phyloP scores from a whole-genome alignment of 2,329 filamentous ascomycete genomes.

The Cercospora beticola region DNA sequence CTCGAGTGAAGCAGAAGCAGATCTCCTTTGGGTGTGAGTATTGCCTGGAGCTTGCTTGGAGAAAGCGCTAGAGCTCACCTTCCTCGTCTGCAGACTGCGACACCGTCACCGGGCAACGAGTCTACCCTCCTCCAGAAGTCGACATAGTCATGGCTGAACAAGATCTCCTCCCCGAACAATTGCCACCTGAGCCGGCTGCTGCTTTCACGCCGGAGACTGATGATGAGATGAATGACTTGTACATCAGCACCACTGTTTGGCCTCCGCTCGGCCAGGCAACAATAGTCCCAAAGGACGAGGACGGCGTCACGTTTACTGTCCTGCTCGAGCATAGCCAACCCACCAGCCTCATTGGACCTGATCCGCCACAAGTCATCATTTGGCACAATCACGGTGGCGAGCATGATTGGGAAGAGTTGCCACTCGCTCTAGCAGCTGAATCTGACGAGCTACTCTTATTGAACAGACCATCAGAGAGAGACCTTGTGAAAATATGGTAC shows the following conservation, averaged over 20 bases:
- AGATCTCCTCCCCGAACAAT: conserved; percentile 36
- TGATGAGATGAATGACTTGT: conserved; percentile 40
- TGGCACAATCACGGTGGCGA: conserved; percentile 66
- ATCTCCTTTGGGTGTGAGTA: conserved; percentile 38
- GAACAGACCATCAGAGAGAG: conserved; percentile 20
- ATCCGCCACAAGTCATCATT: conserved; percentile 70
- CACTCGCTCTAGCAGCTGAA: conserved; percentile 49
- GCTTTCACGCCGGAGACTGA: conserved; percentile 20
- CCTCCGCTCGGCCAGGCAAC: conserved; percentile 78
- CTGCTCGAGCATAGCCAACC: conserved; percentile 42
- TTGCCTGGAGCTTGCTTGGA: background rate
- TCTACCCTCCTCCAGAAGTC: conserved; percentile 34
- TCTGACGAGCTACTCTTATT: conserved; percentile 32
- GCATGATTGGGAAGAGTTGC: conserved; percentile 60
- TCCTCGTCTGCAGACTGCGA: conserved; percentile 35
- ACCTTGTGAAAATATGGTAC: conserved; percentile 54
- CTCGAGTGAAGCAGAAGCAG: conserved; percentile 35
- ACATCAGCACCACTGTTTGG: conserved; percentile 59
- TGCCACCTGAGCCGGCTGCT: conserved; percentile 33
- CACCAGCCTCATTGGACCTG: conserved; percentile 42
- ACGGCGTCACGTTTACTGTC: conserved; percentile 61
- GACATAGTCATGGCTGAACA: conserved; percentile 28
- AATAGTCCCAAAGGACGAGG: conserved; percentile 49
- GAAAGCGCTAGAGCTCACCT: conserved; percentile 1
- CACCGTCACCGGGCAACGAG: conserved; percentile 36